phyloP scores from a whole-genome alignment of 768 basidiomycete species.

The Boletus patriciae region DNA sequence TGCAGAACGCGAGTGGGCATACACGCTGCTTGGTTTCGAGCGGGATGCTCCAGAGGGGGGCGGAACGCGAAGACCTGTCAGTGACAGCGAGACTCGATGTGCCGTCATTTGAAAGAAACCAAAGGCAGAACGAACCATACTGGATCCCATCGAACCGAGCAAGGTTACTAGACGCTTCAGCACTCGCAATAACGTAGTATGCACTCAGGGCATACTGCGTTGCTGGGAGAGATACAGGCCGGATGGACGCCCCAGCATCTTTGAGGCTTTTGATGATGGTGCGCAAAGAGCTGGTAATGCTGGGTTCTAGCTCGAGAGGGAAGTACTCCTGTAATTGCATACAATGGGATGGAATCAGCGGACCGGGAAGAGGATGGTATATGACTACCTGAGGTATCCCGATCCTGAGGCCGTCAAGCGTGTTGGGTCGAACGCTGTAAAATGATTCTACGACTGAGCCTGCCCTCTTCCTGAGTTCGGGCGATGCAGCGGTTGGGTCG shows the following conservation, averaged over 20 bases:
- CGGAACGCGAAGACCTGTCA: constrained; percentile 50
- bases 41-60: constrained; percentile 43
- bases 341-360: background rate
- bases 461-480: constrained; percentile 38
- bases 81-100: background rate
- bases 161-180: constrained; percentile 91
- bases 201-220: constrained; percentile 78
- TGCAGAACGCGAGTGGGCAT: constrained; percentile 62
- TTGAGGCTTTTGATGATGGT: constrained; percentile 42
- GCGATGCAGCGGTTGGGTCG: constrained; percentile 73
- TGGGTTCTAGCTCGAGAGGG: constrained; percentile 58
- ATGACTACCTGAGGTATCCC: constrained; percentile 69
- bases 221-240: constrained; percentile 72
- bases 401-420: constrained; percentile 57
- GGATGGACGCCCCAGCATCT: constrained; percentile 60
- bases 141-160: constrained; percentile 87
- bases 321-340: constrained; percentile 65
- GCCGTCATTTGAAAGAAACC: background rate
- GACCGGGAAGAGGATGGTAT: background rate
- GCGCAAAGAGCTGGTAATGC: constrained; percentile 48
- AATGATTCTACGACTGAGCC: constrained; percentile 24
- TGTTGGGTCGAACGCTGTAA: background rate
- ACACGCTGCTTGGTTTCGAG: constrained; percentile 54
- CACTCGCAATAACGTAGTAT: constrained; percentile 94
- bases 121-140: constrained; percentile 55